These are phyloP conservation scores for Suhomyces tanzawaensis DNA, from an alignment of 805 yeast genomes.

Conservation along the genomic window DNA sequence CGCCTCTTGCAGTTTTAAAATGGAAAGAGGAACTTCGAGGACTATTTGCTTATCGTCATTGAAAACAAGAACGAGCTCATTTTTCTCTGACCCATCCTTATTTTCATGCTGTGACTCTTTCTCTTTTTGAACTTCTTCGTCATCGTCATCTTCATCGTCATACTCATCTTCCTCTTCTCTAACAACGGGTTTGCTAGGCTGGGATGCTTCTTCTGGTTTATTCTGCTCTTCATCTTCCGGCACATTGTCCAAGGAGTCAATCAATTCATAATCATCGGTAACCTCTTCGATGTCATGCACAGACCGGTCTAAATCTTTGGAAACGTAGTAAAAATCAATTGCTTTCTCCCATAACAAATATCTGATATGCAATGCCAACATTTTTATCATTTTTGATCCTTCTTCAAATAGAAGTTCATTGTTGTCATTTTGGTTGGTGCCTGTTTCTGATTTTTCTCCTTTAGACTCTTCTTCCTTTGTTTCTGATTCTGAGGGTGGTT, in stretches of 20 bases:
- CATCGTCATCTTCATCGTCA: conserved; percentile 21
- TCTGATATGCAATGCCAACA: conserved; percentile 59
- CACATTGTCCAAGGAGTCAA: conserved; percentile 29
- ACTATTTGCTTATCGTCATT: conserved; percentile 31
- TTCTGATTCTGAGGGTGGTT: conserved; percentile 9
- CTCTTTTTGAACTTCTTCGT: conserved; percentile 24
- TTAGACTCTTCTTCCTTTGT: conserved; percentile 15
- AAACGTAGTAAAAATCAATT: conserved; percentile 43
- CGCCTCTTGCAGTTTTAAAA: conserved; percentile 9
- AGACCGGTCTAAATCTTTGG: conserved; percentile 13
- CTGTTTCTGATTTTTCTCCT: conserved; percentile 29
- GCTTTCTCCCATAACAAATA: conserved; percentile 74
- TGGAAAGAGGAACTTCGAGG: conserved; percentile 34
- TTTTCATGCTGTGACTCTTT: conserved; percentile 23
- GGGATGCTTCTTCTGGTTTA: conserved; percentile 1
- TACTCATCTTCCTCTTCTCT: conserved; percentile 40
- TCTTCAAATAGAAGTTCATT: conserved; percentile 35
- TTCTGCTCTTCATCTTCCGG: conserved; percentile 16
- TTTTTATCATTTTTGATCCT: conserved; percentile 31
- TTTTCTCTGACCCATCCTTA: conserved; percentile 17
- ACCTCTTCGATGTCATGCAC: conserved; percentile 28
- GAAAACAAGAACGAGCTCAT: conserved; percentile 9
- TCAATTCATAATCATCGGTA: conserved; percentile 33
- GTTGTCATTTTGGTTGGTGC: conserved; percentile 10
- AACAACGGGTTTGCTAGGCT: conserved; percentile 10